phyloP scores from a whole-genome alignment of 2,329 filamentous ascomycete genomes.

The Pochonia chlamydosporia region DNA sequence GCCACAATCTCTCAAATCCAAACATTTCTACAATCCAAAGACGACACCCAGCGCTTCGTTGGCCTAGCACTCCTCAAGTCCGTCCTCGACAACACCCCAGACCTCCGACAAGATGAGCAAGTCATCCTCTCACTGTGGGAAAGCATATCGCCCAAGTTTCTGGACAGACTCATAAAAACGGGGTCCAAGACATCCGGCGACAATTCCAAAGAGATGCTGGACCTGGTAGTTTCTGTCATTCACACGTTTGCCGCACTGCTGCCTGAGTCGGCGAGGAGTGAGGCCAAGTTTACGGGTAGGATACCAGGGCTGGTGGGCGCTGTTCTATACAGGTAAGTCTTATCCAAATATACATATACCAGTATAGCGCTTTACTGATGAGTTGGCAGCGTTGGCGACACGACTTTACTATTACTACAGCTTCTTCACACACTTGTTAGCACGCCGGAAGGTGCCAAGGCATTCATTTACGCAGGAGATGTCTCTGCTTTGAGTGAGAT shows the following conservation, averaged over 20 bases:
- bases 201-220: constrained; percentile 54
- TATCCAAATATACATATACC: not conserved
- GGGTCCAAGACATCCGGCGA: constrained; percentile 35
- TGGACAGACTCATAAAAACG: constrained; percentile 57
- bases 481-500: constrained; percentile 51
- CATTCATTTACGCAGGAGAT: constrained; percentile 44
- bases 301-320: constrained; percentile 48
- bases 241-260: constrained; percentile 57
- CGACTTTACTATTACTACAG: constrained; percentile 48
- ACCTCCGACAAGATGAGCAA: constrained; percentile 42
- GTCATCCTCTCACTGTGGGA: constrained; percentile 49
- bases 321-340: constrained; percentile 45
- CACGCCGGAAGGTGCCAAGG: constrained; percentile 41
- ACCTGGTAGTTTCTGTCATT: constrained; percentile 56
- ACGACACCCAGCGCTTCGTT: constrained; percentile 65
- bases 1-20: constrained; percentile 42
- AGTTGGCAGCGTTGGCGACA: constrained; percentile 41
- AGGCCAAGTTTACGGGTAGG: constrained; percentile 44
- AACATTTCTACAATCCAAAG: constrained; percentile 49
- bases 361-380: not conserved
- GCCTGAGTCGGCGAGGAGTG: constrained; percentile 37
- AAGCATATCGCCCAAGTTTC: constrained; percentile 54
- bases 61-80: constrained; percentile 61
- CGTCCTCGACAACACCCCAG: constrained; percentile 54
- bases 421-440: constrained; percentile 52